Evolutionary conservation across 2,329 filamentous ascomycete genomes (phyloP).

Genomic region (Penicillium sp.): DNA sequence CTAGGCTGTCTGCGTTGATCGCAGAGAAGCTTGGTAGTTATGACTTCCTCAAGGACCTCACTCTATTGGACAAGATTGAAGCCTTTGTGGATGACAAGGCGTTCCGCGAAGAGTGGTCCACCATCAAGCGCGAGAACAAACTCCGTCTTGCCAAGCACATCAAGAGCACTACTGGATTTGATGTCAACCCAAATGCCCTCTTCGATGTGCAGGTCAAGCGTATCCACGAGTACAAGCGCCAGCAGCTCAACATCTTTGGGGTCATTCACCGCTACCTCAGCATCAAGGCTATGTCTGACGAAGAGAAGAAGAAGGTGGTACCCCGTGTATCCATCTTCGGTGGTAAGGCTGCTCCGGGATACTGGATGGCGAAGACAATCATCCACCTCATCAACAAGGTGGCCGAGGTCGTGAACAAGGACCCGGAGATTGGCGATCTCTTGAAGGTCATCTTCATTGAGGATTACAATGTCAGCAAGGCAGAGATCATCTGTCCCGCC

Average conservation of each 20-base stretch:
- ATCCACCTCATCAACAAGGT: constrained; percentile 97
- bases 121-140: constrained; percentile 97
- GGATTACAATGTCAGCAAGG: constrained; percentile 99
- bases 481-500: constrained; percentile 91
- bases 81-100: constrained; percentile 78
- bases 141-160: constrained; percentile 89
- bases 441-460: constrained; percentile 97
- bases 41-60: constrained; percentile 88
- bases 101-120: constrained; percentile 92
- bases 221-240: constrained; percentile 98
- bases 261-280: constrained; percentile 92
- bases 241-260: constrained; percentile 98
- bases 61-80: constrained; percentile 82
- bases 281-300: constrained; percentile 80
- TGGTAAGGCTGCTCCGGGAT: constrained; percentile 94
- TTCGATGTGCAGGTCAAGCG: constrained; percentile 99
- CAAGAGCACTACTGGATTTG: constrained; percentile 75
- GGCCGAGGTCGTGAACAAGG: constrained; percentile 85
- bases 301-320: constrained; percentile 81
- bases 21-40: constrained; percentile 82
- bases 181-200: constrained; percentile 81
- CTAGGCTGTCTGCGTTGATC: constrained; percentile 86
- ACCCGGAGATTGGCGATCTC: constrained; percentile 86
- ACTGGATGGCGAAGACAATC: constrained; percentile 99
- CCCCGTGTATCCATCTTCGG: constrained; percentile 95